Conservation (phyloP, 139 green algal genomes). For the Chlorella sp. region DNA sequence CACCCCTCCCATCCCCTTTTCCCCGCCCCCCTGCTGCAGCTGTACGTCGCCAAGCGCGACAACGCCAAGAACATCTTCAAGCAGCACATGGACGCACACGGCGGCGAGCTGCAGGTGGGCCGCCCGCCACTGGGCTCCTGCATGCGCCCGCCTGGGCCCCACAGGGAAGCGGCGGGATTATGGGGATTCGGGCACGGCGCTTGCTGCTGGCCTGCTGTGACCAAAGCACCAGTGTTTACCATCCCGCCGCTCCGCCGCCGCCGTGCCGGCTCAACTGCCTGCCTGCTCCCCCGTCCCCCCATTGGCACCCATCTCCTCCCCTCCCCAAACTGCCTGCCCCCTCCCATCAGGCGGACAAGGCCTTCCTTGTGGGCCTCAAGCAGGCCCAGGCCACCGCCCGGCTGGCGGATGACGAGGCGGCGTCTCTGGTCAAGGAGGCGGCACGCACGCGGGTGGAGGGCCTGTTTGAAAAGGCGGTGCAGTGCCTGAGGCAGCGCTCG, state of each 20-base stretch:
- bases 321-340: background rate
- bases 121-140: too few relatives aligned
- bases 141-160: too few relatives aligned
- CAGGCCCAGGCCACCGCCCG: slow-evolving; percentile 60
- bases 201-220: background rate
- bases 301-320: background rate
- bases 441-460: slow-evolving; percentile 71
- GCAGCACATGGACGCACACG: slow-evolving; percentile 56
- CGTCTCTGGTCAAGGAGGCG: slow-evolving; percentile 69
- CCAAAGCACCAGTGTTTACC: background rate
- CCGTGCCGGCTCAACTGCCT: background rate
- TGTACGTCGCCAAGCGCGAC: slow-evolving; percentile 86
- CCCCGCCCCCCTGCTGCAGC: slow-evolving; percentile 19
- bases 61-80: slow-evolving; percentile 84
- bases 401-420: slow-evolving; percentile 87
- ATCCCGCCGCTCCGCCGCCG: background rate
- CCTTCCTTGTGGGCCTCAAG: slow-evolving; percentile 61
- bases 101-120: slow-evolving; percentile 50
- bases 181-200: background rate
- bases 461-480: slow-evolving; percentile 71
- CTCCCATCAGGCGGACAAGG: slow-evolving; percentile 63
- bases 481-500: slow-evolving; percentile 68
- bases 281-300: background rate
- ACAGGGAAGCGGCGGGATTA: too few relatives aligned
- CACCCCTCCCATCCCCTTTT: background rate